Conservation (phyloP, 2,329 filamentous ascomycete species). For the Arthrobotrys pseudoclavata region DNA sequence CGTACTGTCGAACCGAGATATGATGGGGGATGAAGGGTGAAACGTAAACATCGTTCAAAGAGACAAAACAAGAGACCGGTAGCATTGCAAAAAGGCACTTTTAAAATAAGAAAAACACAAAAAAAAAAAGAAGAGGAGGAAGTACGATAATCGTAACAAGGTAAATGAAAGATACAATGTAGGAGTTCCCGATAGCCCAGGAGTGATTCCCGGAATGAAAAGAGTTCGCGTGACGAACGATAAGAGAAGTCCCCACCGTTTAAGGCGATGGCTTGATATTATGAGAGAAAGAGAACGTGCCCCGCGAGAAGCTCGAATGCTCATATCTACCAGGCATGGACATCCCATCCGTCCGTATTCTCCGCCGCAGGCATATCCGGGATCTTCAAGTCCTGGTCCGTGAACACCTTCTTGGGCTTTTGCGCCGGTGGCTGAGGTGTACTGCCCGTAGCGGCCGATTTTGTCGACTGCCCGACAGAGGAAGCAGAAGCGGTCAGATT, state of each 20-base stretch:
- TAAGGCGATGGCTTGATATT: neutral
- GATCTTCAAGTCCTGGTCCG: conserved; percentile 50
- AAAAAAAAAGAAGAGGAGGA: neutral
- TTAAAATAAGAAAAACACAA: conserved; percentile 17
- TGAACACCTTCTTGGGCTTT: conserved; percentile 40
- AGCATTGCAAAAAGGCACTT: conserved; percentile 35
- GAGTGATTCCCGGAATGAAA: too few relatives aligned
- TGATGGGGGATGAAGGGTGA: neutral
- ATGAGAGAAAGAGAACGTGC: neutral
- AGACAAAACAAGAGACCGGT: conserved; percentile 9
- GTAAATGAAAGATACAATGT: neutral
- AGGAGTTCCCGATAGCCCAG: neutral
- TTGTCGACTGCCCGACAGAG: conserved; percentile 5
- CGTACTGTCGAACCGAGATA: neutral
- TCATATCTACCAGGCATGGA: conserved; percentile 53
- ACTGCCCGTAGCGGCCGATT: neutral
- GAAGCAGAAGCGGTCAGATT: conserved; percentile 39
- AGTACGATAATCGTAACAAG: neutral
- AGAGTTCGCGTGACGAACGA: neutral
- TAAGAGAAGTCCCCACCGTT: neutral
- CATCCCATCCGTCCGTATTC: conserved; percentile 49
- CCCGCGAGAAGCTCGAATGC: neutral
- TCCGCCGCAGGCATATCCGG: conserved; percentile 39
- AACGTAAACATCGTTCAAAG: conserved; percentile 17
- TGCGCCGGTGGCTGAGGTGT: conserved; percentile 19